Conservation (phyloP, 208 protist species). For the Naegleria lovaniensis region DNA sequence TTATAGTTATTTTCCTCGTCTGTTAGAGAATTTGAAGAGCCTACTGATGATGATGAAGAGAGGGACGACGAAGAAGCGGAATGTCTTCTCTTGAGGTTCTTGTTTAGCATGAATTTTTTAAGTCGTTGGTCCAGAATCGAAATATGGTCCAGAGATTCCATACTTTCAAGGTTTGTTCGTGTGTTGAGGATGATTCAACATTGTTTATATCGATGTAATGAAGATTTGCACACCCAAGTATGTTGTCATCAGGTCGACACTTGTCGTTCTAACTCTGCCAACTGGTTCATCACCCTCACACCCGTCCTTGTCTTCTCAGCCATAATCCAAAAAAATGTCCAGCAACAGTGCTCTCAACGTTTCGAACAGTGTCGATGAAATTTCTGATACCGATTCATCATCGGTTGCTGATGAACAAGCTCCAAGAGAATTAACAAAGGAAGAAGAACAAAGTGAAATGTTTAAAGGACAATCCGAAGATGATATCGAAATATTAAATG, state of each 20-base stretch:
- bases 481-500: conserved; percentile 20
- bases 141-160: too few species aligned
- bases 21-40: background rate
- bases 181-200: too few species aligned
- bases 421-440: background rate
- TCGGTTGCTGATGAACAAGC: background rate
- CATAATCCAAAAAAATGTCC: background rate
- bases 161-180: too few species aligned
- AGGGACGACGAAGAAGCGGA: background rate
- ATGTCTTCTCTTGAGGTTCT: background rate
- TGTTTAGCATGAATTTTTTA: background rate
- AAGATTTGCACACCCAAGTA: too few species aligned
- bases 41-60: background rate
- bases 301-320: too few species aligned
- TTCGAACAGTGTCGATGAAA: background rate
- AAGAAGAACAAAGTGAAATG: conserved; percentile 18
- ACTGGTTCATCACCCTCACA: too few species aligned
- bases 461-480: conserved; percentile 1
- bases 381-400: background rate
- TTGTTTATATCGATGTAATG: too few species aligned
- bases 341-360: background rate
- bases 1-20: background rate
- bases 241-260: too few species aligned
- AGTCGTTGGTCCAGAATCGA: background rate
- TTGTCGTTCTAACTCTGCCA: too few species aligned